A percentile compares a stretch with the other conserved stretches of the same genome.
These are phyloP conservation scores for Cystobasidium pallidum DNA, from an alignment of 1,284 basidiomycete species.

Conservation along the genomic window DNA sequence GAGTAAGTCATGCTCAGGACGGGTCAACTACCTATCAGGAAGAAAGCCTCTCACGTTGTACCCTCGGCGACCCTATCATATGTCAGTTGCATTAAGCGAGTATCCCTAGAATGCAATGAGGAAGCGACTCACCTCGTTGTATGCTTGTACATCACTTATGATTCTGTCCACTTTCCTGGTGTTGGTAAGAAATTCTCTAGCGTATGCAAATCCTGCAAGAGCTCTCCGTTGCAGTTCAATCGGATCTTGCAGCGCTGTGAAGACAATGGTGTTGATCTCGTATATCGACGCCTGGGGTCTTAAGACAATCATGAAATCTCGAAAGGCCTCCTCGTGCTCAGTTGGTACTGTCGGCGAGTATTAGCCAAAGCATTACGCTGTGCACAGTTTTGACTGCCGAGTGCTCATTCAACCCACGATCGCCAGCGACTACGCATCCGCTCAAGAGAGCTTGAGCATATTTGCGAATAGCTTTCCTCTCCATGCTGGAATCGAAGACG, in stretches of 20 bases:
- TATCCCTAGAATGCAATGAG: background rate
- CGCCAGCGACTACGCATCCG: slow-evolving; percentile 36
- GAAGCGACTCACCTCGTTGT: slow-evolving; percentile 3
- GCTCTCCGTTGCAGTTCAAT: slow-evolving; percentile 46
- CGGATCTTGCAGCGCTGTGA: slow-evolving; percentile 41
- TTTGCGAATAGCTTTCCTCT: slow-evolving; percentile 41
- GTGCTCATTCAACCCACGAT: slow-evolving; percentile 8
- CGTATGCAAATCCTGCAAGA: slow-evolving; percentile 45
- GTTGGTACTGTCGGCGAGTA: slow-evolving; percentile 29
- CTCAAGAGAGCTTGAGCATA: slow-evolving; percentile 43
- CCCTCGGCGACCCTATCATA: slow-evolving; percentile 1
- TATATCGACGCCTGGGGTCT: slow-evolving; percentile 9
- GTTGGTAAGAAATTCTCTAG: slow-evolving; percentile 47
- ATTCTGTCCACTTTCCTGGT: slow-evolving; percentile 45
- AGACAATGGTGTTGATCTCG: slow-evolving; percentile 46
- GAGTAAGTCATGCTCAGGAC: background rate
- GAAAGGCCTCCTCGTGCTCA: slow-evolving; percentile 36
- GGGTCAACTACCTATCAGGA: background rate
- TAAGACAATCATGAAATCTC: slow-evolving; percentile 22
- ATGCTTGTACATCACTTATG: slow-evolving; percentile 18
- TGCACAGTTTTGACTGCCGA: background rate
- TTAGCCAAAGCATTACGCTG: background rate
- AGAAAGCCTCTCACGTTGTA: background rate
- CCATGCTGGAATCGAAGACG: slow-evolving; percentile 43
- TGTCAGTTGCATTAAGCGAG: background rate